Evolutionary conservation across 305 asterid species (phyloP).

Genomic region (Rubia occidens): DNA sequence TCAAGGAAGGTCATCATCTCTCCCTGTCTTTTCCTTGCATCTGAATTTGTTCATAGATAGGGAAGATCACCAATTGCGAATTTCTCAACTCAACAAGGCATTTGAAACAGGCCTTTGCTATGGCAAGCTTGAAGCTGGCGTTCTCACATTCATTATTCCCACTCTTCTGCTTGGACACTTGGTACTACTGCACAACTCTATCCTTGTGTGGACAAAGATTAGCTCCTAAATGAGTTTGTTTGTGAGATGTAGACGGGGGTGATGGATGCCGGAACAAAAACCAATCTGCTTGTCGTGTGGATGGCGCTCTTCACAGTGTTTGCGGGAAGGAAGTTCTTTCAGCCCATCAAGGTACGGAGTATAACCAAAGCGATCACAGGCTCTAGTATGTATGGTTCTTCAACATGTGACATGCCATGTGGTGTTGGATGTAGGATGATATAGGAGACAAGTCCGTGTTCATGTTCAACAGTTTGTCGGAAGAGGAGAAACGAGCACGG

Average conservation of each 20-base stretch:
- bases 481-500: conserved; percentile 49
- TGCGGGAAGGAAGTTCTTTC: conserved; percentile 90
- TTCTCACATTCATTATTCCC: conserved; percentile 73
- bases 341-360: conserved; percentile 63
- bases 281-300: conserved; percentile 56
- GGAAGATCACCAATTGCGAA: too few species aligned
- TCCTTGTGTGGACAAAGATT: too few species aligned
- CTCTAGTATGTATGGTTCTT: too few species aligned
- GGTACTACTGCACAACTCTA: conserved; percentile 28
- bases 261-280: conserved; percentile 69
- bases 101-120: conserved; percentile 66
- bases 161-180: conserved; percentile 76
- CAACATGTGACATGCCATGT: not conserved
- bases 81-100: too few species aligned
- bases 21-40: too few species aligned
- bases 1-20: conserved; percentile 61
- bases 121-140: conserved; percentile 85
- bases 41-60: too few species aligned
- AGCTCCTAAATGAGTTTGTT: too few species aligned
- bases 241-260: conserved; percentile 46
- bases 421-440: conserved; percentile 55
- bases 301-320: conserved; percentile 67
- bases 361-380: too few species aligned
- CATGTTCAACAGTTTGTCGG: conserved; percentile 60
- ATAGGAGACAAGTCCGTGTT: conserved; percentile 91